phyloP scores from a whole-genome alignment of 306 rosid species.

The Sesbania bispinosa region DNA sequence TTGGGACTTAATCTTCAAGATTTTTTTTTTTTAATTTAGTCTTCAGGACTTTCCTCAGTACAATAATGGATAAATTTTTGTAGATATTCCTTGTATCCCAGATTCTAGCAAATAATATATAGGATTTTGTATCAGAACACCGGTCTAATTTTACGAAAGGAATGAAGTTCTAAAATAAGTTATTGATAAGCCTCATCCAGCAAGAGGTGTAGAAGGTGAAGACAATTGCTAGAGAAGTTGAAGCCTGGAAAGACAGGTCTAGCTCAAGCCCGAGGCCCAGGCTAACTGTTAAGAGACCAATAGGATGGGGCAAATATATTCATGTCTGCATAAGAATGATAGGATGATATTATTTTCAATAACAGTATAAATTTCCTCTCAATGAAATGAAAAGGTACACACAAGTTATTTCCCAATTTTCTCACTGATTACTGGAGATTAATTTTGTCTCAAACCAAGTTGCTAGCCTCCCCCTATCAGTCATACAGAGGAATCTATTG shows the following conservation, averaged over 20 bases:
- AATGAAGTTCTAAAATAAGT: conserved; percentile 4
- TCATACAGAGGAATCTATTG: not conserved
- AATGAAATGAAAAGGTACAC: not conserved
- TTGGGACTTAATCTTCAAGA: too few relatives aligned
- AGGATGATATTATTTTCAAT: not conserved
- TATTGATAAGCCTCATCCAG: not conserved
- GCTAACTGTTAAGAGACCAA: too few relatives aligned
- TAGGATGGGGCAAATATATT: too few relatives aligned
- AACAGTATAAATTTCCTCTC: not conserved
- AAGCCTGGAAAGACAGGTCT: too few relatives aligned
- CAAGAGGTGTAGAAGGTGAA: too few relatives aligned
- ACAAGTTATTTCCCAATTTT: not conserved
- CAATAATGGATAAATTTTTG: not conserved
- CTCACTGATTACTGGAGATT: not conserved
- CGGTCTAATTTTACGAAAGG: not conserved
- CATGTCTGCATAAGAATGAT: too few relatives aligned
- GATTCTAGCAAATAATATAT: not conserved
- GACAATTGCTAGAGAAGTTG: too few relatives aligned
- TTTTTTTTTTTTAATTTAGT: too few relatives aligned
- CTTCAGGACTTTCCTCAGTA: too few relatives aligned
- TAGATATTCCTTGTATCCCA: not conserved
- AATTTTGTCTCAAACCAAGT: not conserved
- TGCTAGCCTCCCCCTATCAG: not conserved
- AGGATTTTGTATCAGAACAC: not conserved
- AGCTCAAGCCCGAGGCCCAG: too few relatives aligned